phyloP scores from a whole-genome alignment of 2,329 filamentous ascomycete genomes.

The Rhexocercosporidium sp. region DNA sequence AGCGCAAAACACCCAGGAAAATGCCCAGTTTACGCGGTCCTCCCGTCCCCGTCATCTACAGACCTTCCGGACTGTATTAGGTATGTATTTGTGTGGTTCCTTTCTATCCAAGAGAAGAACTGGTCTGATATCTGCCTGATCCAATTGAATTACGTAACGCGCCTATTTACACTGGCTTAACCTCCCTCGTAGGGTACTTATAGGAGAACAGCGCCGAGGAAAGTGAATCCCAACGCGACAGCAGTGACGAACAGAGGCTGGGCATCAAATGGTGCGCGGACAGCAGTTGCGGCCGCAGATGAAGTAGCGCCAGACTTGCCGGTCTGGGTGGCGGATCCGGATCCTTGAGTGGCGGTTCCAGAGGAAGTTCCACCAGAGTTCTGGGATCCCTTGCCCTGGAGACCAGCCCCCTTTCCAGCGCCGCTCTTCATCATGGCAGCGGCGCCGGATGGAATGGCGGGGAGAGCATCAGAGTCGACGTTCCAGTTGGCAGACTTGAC shows the following conservation, averaged over 20 bases:
- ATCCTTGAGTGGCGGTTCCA: conserved; percentile 37
- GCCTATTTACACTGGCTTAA: conserved; percentile 13
- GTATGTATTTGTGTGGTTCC: neutral
- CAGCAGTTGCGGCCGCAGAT: conserved; percentile 21
- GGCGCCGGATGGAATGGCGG: conserved; percentile 52
- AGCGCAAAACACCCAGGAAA: neutral
- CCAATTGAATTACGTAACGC: conserved; percentile 3
- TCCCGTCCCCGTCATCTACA: neutral
- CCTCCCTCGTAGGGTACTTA: conserved; percentile 16
- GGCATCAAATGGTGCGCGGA: conserved; percentile 24
- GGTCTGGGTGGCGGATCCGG: conserved; percentile 34
- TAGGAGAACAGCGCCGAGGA: conserved; percentile 32
- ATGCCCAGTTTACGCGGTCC: neutral
- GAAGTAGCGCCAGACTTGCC: conserved; percentile 17
- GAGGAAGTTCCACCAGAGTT: conserved; percentile 37
- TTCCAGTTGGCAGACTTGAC: conserved; percentile 53
- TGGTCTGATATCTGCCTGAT: neutral
- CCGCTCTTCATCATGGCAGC: conserved; percentile 52
- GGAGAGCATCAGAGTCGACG: conserved; percentile 51
- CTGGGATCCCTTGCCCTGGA: conserved; percentile 43
- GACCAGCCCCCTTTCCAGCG: conserved; percentile 51
- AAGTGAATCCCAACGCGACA: conserved; percentile 29
- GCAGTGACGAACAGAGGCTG: conserved; percentile 27
- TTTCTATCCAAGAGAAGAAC: neutral
- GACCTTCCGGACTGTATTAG: neutral